Base-by-base conservation (phyloP, 768 basidiomycete genomes). In the Psilocybe azurescens region DNA sequence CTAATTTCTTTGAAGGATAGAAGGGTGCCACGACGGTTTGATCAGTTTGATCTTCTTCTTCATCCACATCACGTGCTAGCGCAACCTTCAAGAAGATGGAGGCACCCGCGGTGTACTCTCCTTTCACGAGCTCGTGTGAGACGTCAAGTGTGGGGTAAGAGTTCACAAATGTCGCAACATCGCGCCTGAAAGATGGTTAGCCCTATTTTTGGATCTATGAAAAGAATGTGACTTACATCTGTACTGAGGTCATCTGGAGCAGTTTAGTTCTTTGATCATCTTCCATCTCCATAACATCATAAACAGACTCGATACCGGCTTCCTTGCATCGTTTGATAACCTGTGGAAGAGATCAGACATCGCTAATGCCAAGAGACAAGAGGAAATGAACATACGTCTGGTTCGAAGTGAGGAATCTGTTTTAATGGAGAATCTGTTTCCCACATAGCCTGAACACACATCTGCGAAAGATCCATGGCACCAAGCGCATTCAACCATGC, bases 391-490 rank as follows among this genome's bases (percentile, higher is more conserved):
- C 82, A 57, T 68, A 96, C 93, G 56, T 97, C 94, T 5, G 88
- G 77, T 67, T 97, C 94, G 75, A 99, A 99, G 76, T 97, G 95
- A 9, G 97, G 97, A 47, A 99, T 90, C 74, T 99, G 97, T 71
- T 93, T 95, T 67, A 99, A 76, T 0, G 96, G 95, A 39, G 93
- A 95, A 74, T 99, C 97, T 9, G 89, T 90, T 72, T 99, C 97
- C 97, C 97, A 99, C 76, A 97, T 89, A 0, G 92, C 95, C 74
- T 99, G 97, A 4, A 98, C 94, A 75, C 94, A 96, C 97, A 99
- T 99, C 75, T 99, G 97, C 8, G 93, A 93, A 51, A 99, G 77
- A 75, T 99, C 97, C 97, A 99, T 99, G 0, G 96, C 96, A 33
- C 95, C 93, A 24, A 98, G 77, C 0, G 97, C 97, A 70, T 89